Evolutionary conservation across 2,329 filamentous ascomycete genomes (phyloP), one percentile per base, ranked within the genome.

Genomic region (Teratosphaeria zuluensis): DNA sequence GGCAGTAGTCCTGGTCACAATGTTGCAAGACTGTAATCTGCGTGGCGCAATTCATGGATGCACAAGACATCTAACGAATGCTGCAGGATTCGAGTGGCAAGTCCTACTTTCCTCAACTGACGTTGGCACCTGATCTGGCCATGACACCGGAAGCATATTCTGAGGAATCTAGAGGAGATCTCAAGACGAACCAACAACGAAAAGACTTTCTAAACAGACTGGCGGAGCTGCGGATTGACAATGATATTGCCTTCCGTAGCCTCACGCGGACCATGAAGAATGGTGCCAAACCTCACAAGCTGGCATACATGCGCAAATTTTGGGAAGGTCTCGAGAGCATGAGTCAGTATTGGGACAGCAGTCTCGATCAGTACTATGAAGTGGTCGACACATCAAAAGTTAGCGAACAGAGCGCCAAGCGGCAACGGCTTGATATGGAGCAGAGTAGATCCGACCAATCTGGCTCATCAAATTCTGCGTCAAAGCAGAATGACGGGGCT

Each of bases 291-390:
- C 76, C 78, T 19, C 74, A 81, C 4, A 76, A 80, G 16, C 65
- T 86, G 52, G 77, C 79, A 0, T 79, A 84, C 63, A 78, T 81
- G 59, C 76, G 83, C 56, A 83, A 81, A 58, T 86, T 86, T 69
- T 86, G 80, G 78, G 76, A 78, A 56, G 79, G 77, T 2, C 73
- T 86, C 56, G 81, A 85, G 63, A 78, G 77, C 38, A 77, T 86
- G 77, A 75, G 81, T 16, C 80, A 82, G 62, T 86, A 84, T 66
- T 86, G 84, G 83, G 84, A 86, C 66, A 76, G 75, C 46, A 83
- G 78, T 59, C 67, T 80, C 54, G 84, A 86, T 63, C 71, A 83
- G 32, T 84, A 84, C 67, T 77, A 77, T 51, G 68, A 71, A 19
- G 66, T 71, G 5, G 63, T 63, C 19, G 56, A 65, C 32, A 57